Conservation (phyloP, 306 rosid genomes). For the Purshia tridentata region DNA sequence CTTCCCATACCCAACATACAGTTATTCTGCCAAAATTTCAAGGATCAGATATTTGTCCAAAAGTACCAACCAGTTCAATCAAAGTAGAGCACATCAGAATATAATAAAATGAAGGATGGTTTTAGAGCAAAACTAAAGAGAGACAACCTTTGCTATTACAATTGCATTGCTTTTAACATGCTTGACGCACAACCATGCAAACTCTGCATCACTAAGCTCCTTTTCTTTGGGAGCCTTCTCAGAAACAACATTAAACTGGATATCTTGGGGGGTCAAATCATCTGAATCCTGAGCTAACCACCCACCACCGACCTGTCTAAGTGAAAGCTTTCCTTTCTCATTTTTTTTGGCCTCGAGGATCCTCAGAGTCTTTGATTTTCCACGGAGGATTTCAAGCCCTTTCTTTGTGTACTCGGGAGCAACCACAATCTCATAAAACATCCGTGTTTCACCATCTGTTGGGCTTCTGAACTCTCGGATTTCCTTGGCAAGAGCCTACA, state of each 20-base stretch:
- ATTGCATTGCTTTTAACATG: conserved; percentile 96
- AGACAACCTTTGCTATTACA: conserved; percentile 75
- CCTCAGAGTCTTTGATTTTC: conserved; percentile 80
- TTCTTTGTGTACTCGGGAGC: conserved; percentile 83
- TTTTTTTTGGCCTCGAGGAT: conserved; percentile 77
- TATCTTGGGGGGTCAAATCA: conserved; percentile 68
- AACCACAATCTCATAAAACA: conserved; percentile 97
- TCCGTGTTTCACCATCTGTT: conserved; percentile 82
- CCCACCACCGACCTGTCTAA: conserved; percentile 94
- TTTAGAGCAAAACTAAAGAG: neutral
- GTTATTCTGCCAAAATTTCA: conserved; percentile 56
- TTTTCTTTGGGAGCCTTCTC: conserved; percentile 60
- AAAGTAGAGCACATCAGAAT: conserved; percentile 1
- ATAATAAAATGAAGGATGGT: too few species aligned
- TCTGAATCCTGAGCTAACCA: conserved; percentile 94
- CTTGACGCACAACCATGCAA: conserved; percentile 89
- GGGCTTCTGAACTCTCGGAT: conserved; percentile 92
- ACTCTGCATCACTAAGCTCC: conserved; percentile 68
- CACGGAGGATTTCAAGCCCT: conserved; percentile 84
- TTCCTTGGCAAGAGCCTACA: conserved; percentile 82
- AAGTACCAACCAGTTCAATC: neutral
- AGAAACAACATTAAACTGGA: conserved; percentile 58
- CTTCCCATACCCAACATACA: conserved; percentile 98
- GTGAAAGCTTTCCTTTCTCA: conserved; percentile 81
- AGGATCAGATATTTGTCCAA: conserved; percentile 14